These are phyloP conservation scores for Penicillium decumbens DNA, from an alignment of 2,329 filamentous ascomycete genomes.

Conservation along the genomic window DNA sequence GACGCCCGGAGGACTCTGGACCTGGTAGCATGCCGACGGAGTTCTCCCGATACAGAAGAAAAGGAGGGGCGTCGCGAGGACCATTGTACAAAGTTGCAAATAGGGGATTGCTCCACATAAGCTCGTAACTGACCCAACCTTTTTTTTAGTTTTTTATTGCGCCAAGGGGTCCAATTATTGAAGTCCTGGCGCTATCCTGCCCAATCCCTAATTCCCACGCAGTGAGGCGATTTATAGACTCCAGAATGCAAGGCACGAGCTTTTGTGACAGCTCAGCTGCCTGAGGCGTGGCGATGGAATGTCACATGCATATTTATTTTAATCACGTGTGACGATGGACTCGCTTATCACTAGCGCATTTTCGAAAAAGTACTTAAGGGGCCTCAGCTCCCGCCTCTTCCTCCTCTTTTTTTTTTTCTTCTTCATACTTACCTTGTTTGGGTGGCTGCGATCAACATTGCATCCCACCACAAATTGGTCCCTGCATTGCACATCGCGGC, in stretches of 20 bases:
- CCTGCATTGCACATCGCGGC: slow-evolving; percentile 57
- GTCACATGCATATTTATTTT: neutral
- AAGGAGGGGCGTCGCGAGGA: neutral
- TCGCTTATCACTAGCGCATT: slow-evolving; percentile 15
- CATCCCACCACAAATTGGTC: slow-evolving; percentile 45
- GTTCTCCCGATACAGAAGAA: neutral
- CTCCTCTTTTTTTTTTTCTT: slow-evolving; percentile 40
- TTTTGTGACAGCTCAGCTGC: neutral
- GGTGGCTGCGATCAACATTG: slow-evolving; percentile 46
- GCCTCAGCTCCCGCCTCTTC: slow-evolving; percentile 17
- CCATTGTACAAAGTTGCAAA: slow-evolving; percentile 8
- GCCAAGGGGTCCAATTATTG: slow-evolving; percentile 20
- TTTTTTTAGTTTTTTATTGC: slow-evolving; percentile 5
- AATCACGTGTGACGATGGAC: neutral
- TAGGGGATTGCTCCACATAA: slow-evolving; percentile 23
- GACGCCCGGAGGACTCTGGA: neutral
- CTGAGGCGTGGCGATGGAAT: neutral
- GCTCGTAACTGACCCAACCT: slow-evolving; percentile 15
- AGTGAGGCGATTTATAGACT: slow-evolving; percentile 1
- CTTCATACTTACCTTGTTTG: slow-evolving; percentile 52
- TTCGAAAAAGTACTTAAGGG: neutral
- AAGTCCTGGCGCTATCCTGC: slow-evolving; percentile 1
- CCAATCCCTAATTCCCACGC: slow-evolving; percentile 1
- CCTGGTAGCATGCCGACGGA: slow-evolving; percentile 1
- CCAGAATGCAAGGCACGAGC: slow-evolving; percentile 12